A percentile compares a stretch with the other conserved stretches of the same genome.
phyloP scores from a whole-genome alignment of 305 asterid species.

The Stenogyne calaminthoides region DNA sequence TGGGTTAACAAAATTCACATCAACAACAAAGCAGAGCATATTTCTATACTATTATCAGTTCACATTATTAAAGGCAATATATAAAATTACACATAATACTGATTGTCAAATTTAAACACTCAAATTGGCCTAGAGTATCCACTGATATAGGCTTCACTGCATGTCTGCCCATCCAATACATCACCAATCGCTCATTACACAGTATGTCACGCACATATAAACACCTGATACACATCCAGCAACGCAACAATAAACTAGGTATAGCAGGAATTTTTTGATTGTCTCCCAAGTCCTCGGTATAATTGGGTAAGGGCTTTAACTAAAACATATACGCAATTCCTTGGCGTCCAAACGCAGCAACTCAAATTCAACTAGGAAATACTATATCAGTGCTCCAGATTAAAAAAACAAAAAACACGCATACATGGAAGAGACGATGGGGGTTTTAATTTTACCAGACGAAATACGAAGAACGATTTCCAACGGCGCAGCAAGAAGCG shows the following conservation, averaged over 20 bases:
- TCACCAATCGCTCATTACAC: background rate
- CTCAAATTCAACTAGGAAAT: background rate
- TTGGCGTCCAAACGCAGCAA: background rate
- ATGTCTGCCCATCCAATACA: background rate
- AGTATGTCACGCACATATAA: background rate
- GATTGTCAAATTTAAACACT: background rate
- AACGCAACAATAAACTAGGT: background rate
- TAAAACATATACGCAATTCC: background rate
- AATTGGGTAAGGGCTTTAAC: background rate
- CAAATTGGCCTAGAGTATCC: background rate
- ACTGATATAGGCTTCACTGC: background rate
- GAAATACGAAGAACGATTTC: conserved; percentile 63
- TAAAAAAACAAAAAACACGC: background rate
- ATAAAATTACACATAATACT: background rate
- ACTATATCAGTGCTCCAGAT: background rate
- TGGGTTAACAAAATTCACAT: background rate
- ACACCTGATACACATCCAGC: background rate
- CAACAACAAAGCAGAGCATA: background rate
- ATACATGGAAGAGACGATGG: background rate
- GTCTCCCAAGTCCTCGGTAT: background rate
- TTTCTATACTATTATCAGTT: background rate
- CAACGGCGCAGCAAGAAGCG: conserved; percentile 64
- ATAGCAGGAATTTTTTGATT: background rate
- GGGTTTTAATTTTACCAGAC: conserved; percentile 49
- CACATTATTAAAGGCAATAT: background rate